Evolutionary conservation across 1,139 yeast species (phyloP).

Genomic region (Hanseniaspora gamundiae): DNA sequence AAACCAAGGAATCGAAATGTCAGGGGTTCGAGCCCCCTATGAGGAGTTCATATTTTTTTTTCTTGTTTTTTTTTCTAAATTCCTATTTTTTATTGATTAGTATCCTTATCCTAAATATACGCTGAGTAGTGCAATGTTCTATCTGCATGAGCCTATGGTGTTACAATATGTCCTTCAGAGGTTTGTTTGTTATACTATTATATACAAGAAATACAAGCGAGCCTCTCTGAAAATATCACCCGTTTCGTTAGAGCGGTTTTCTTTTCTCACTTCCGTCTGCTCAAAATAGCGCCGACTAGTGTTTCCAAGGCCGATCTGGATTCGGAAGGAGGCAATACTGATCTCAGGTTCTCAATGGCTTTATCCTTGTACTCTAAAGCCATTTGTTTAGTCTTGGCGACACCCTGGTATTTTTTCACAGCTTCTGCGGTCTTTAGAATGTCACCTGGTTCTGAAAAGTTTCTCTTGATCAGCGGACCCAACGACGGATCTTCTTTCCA

Average conservation of each 20-base stretch:
- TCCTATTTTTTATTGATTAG: too few relatives aligned
- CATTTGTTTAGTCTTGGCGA: conserved; percentile 60
- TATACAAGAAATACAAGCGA: too few relatives aligned
- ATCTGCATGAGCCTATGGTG: too few relatives aligned
- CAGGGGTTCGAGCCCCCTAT: conserved; percentile 31
- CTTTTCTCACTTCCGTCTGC: conserved; percentile 48
- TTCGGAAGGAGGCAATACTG: conserved; percentile 69
- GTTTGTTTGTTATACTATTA: too few relatives aligned
- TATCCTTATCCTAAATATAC: too few relatives aligned
- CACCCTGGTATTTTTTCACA: conserved; percentile 62
- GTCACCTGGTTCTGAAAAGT: conserved; percentile 73
- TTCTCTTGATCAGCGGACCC: conserved; percentile 73
- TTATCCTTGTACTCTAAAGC: conserved; percentile 68
- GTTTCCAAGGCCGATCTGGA: conserved; percentile 81
- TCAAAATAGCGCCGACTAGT: conserved; percentile 70
- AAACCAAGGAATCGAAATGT: conserved; percentile 26
- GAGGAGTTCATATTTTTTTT: conserved; percentile 23
- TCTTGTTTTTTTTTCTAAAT: conserved; percentile 1
- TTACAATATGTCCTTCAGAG: too few relatives aligned
- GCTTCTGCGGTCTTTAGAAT: conserved; percentile 66
- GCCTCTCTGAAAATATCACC: too few relatives aligned
- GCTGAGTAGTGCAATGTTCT: too few relatives aligned
- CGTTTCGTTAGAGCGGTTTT: background rate
- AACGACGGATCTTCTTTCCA: conserved; percentile 82
- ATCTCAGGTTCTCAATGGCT: conserved; percentile 60